Base-by-base conservation (phyloP, 768 basidiomycete genomes). In the Tricholoma terreum region DNA sequence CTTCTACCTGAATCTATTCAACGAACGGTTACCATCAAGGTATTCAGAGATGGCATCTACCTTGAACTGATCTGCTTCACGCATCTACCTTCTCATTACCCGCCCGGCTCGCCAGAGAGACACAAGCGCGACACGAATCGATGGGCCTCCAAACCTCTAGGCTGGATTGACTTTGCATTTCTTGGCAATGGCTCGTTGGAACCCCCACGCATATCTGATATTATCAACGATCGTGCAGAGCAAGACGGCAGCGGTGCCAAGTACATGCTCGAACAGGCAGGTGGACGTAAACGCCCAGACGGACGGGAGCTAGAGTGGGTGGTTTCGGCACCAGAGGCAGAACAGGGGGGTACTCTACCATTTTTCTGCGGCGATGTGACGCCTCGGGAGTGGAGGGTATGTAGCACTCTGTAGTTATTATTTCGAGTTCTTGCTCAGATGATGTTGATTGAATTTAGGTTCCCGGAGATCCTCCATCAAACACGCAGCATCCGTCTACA, bases 301-400 rank as follows among this genome's bases (percentile, higher is more conserved):
- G 87, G 86, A 2, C 70, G 74, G 33, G 69, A 75, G 11, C 59
- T 90, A 46, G 67, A 80, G 63, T 90, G 88, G 87, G 64, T 84
- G 38, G 79, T 87, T 36, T 80, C 74, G 2, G 68, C 73, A 3
- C 75, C 84, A 1, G 63, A 52, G 22, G 35, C 10, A 53, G 53
- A 45, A 33, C 61, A 45, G 17, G 62, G 69, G 10, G 78, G 79
- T 2, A 61, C 64, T 1, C 67, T 84, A 15, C 88, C 89, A 6
- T 90, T 90, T 65, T 90, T 86, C 68, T 90, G 89, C 62, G 86
- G 86, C 11, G 89, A 90, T 63, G 71, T 88, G 2, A 89, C 87
- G 3, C 81, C 85, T 2, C 72, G 88, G 50, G 60, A 69, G 2
- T 76, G 78, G 69, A 75, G 89, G 68, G 89, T 86, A 62, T 15